Percentiles rank a stretch among this genome's conserved stretches.
Evolutionary conservation across 805 yeast genomes (phyloP).

Genomic region (Metschnikowia koreensis): DNA sequence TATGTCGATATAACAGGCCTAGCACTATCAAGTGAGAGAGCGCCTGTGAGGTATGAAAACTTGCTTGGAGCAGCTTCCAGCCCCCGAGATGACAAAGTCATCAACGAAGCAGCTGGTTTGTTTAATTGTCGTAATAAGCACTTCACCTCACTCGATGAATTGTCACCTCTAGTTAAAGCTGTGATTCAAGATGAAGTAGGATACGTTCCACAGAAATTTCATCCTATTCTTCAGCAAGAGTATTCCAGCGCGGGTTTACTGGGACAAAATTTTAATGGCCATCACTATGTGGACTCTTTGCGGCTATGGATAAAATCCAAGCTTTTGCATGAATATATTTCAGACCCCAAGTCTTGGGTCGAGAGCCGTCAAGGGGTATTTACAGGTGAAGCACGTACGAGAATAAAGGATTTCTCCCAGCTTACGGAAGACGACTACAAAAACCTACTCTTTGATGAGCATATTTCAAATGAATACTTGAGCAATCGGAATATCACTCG

Average conservation of each 20-base stretch:
- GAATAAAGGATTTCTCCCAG: neutral
- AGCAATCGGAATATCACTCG: constrained; percentile 23
- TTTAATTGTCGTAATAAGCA: constrained; percentile 43
- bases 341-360: constrained; percentile 25
- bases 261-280: constrained; percentile 1
- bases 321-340: constrained; percentile 26
- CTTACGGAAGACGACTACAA: constrained; percentile 25
- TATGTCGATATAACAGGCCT: constrained; percentile 21
- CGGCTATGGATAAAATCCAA: constrained; percentile 19
- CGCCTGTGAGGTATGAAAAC: constrained; percentile 9
- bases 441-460: constrained; percentile 25
- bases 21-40: constrained; percentile 8
- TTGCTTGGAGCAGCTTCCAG: neutral
- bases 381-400: constrained; percentile 7
- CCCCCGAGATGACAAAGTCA: neutral
- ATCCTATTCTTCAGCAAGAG: constrained; percentile 26
- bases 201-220: constrained; percentile 31
- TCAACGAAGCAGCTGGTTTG: constrained; percentile 22
- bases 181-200: constrained; percentile 22
- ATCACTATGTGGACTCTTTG: constrained; percentile 8
- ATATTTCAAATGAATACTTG: constrained; percentile 27
- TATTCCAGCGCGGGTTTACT: constrained; percentile 19
- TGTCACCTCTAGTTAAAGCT: constrained; percentile 20
- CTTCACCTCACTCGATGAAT: constrained; percentile 24
- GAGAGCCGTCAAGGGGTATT: neutral